Evolutionary conservation across 2,329 filamentous ascomycete species (phyloP).

Genomic region (Cephalotrichum gorgonifer): DNA sequence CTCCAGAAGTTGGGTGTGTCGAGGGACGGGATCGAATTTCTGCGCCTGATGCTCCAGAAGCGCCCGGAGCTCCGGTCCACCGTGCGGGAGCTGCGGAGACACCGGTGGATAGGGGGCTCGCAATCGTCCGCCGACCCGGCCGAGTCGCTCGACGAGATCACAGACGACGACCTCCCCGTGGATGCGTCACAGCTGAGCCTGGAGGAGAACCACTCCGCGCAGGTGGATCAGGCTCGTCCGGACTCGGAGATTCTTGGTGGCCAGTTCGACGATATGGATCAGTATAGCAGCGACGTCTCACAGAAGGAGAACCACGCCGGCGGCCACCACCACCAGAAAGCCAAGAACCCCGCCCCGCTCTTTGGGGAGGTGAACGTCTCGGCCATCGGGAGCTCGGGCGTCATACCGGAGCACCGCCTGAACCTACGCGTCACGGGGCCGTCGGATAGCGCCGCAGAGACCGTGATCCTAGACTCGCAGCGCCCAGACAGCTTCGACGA

Average conservation of each 20-base stretch:
- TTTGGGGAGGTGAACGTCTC: slow-evolving; percentile 48
- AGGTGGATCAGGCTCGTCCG: not conserved
- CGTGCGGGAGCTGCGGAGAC: slow-evolving; percentile 56
- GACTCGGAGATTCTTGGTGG: slow-evolving; percentile 2
- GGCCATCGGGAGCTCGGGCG: slow-evolving; percentile 42
- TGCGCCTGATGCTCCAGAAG: slow-evolving; percentile 70
- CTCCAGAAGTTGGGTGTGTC: slow-evolving; percentile 52
- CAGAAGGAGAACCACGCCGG: slow-evolving; percentile 67
- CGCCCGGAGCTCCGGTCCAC: slow-evolving; percentile 69
- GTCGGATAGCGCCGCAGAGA: slow-evolving; percentile 2
- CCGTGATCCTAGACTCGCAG: slow-evolving; percentile 17
- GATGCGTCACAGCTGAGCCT: slow-evolving; percentile 56
- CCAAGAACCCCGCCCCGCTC: slow-evolving; percentile 21
- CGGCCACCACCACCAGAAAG: not conserved
- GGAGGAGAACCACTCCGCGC: slow-evolving; percentile 26
- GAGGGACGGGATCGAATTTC: slow-evolving; percentile 58
- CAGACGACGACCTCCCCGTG: slow-evolving; percentile 47
- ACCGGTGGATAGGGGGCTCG: slow-evolving; percentile 57
- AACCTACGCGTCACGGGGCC: slow-evolving; percentile 28
- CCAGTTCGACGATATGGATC: slow-evolving; percentile 15
- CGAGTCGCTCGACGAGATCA: slow-evolving; percentile 50
- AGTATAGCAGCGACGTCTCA: slow-evolving; percentile 48
- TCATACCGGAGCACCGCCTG: slow-evolving; percentile 34
- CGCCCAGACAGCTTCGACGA: slow-evolving; percentile 4
- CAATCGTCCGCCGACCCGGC: slow-evolving; percentile 18